Evolutionary conservation across 2,329 filamentous ascomycete species (phyloP), one percentile per base, ranked within the genome.

Genomic region (Colletotrichum ledebouriae): DNA sequence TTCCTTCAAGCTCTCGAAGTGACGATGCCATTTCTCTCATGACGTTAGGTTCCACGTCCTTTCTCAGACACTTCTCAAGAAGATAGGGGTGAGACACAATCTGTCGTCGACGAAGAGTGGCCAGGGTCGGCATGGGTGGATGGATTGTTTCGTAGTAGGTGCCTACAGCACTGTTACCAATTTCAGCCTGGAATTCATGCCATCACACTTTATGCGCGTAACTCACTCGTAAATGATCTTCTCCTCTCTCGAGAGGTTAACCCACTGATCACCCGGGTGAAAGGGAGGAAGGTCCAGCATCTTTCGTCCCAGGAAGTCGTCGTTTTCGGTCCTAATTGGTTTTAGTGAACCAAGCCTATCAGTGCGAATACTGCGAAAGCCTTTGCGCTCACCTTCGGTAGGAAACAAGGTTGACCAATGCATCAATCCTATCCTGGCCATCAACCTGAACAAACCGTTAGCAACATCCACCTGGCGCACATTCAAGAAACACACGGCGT

Each of bases 181-280:
- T n/a, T 12, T 58, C n/a, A 12, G n/a, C 13, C 15, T 12, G 10
- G 44, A 5, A 2, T 66, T 22, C 2, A 20, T 20, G 7, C 22
- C 10, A 55, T 17, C 11, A 44, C 3, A 1, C 6, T 20, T n/a
- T 4, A 44, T 57, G 46, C 3, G 37, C 39, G 25, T 42, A 3
- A 72, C 74, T 63, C 61, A 78, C 78, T 70, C 13, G 7, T 73
- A 71, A 3, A 80, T 63, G 0, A 70, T 7, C 1, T 49, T 11
- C 44, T 81, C 78, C 20, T 76, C 73, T 1, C 6, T 25, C 0
- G 75, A 75, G 0, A 78, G 57, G 0, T 73, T 69, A 7, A 79
- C 46, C 59, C 63, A 71, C 66, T 13, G 4, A 15, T 5, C 2
- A 29, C 25, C 25, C 25, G 25, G 25, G 6, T 73, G 12, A 10